Base-by-base conservation (phyloP, 108 stramenopile genomes). In the Fragilaria crotonensis region DNA sequence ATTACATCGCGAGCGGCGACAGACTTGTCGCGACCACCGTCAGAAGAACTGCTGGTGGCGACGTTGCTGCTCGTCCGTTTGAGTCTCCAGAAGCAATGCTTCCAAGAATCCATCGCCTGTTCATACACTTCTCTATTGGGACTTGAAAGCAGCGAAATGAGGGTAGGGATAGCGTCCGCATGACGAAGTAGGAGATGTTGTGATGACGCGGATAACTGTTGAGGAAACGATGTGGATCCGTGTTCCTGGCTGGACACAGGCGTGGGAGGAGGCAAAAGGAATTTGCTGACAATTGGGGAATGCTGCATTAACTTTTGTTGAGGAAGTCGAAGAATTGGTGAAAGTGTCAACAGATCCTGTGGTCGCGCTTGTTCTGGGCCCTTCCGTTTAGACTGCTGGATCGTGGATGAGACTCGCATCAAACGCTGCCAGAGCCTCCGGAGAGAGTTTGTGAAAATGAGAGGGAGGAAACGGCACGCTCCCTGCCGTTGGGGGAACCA, bases 101-200 rank as follows among this genome's bases (percentile, higher is more conserved):
- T 25, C 90, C 90, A n/a, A 14, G 84, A 74, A 30, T 85, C 89
- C 71, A 79, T 73, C 18, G 85, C 73, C 58, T 92, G 86, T 68
- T 92, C 90, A 57, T 81, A 83, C 3, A 88, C 81, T 33, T 80
- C 78, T 29, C 52, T 58, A 31, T 83, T 75, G 7, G 78, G 78
- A 63, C 81, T 83, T 11, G 72, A 73, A 18, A 92, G 59, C 2
- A 92, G 53, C 3, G 80, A 80, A 60, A 92, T 84, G 2, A 88
- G 66, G 5, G 79, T 88, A n/a, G 87, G 83, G 41, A 92, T 84
- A 17, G 90, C 90, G 67, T 88, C 86, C 22, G 84, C 75, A 63
- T 91, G 90, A 49, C 83, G 79, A n/a, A 91, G 65, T 52, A 91
- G 57, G 17, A 85, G 67, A 57, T 84, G 79, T 54, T 90, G 85